Conservation (phyloP, 2,329 filamentous ascomycete species). For the Paradendryphiella salina region DNA sequence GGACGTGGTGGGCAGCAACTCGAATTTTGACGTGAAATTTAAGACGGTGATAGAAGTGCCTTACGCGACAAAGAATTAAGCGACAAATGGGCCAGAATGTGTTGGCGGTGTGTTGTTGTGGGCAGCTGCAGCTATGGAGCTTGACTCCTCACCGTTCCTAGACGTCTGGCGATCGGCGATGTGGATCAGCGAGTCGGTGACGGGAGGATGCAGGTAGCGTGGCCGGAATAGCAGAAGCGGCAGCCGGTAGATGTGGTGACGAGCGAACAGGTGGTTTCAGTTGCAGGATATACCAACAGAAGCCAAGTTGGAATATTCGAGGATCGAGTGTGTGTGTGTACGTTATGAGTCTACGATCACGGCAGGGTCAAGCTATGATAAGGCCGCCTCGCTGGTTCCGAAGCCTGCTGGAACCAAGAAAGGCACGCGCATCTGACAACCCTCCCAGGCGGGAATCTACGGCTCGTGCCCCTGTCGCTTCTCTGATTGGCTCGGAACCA, state of each 20-base stretch:
- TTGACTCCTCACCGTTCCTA: constrained; percentile 30
- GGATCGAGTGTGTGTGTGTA: constrained; percentile 11
- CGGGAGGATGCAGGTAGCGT: constrained; percentile 24
- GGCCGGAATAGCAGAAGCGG: constrained; percentile 11
- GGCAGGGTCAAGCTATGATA: constrained; percentile 17
- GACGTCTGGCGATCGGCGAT: constrained; percentile 37
- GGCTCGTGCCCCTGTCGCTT: constrained; percentile 16
- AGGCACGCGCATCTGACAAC: constrained; percentile 23
- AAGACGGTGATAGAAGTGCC: constrained; percentile 28
- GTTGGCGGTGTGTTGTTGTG: constrained; percentile 23
- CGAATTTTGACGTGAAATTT: constrained; percentile 5
- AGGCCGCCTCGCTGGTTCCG: constrained; percentile 17
- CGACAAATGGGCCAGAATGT: constrained; percentile 22
- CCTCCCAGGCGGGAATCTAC: constrained; percentile 19
- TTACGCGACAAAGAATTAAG: constrained; percentile 20
- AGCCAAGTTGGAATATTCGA: constrained; percentile 5
- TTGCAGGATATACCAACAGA: background rate
- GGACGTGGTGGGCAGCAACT: background rate
- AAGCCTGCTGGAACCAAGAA: constrained; percentile 25
- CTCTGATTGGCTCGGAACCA: constrained; percentile 23
- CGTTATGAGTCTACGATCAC: constrained; percentile 4
- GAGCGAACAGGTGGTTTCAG: background rate
- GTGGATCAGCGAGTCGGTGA: constrained; percentile 36
- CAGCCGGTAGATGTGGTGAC: background rate
- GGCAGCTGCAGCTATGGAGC: constrained; percentile 42